These are phyloP conservation scores for Blastomyces parvus DNA, from an alignment of 2,329 filamentous ascomycete species.

Conservation along the genomic window DNA sequence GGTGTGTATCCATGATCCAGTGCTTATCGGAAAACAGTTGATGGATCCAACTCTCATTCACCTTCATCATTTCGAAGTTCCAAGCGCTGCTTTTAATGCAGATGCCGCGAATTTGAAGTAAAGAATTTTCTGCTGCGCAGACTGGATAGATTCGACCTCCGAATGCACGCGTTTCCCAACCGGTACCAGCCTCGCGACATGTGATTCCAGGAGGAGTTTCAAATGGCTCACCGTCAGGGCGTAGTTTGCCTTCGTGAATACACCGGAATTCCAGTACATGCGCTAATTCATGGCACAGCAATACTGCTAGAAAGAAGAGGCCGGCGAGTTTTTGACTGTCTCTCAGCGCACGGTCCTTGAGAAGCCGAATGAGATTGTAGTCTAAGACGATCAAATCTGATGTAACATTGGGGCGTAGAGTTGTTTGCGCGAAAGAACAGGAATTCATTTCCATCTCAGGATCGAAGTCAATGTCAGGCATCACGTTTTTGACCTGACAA, in stretches of 20 bases:
- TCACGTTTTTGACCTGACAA: conserved; percentile 7
- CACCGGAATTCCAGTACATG: conserved; percentile 11
- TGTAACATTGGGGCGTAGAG: conserved; percentile 6
- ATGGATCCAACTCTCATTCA: neutral
- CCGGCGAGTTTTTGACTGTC: conserved; percentile 8
- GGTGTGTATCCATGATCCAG: neutral
- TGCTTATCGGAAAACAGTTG: conserved; percentile 1
- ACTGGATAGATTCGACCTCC: conserved; percentile 11
- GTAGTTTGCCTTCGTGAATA: conserved; percentile 9
- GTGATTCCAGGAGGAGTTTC: conserved; percentile 12
- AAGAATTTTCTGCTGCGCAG: conserved; percentile 9
- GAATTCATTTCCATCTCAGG: neutral
- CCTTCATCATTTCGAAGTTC: conserved; percentile 1
- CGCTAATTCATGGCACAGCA: conserved; percentile 11
- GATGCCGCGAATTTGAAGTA: conserved; percentile 3
- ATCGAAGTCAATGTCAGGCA: conserved; percentile 8
- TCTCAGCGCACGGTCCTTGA: neutral
- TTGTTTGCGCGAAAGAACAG: neutral
- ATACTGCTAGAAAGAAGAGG: conserved; percentile 11
- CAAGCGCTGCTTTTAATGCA: neutral
- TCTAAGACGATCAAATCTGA: conserved; percentile 10
- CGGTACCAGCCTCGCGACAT: conserved; percentile 11
- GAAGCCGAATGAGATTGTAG: conserved; percentile 10
- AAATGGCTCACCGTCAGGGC: conserved; percentile 10
- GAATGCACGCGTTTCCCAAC: conserved; percentile 13